Percentiles rank a stretch among this genome's conserved stretches.
Conservation (phyloP, 2,329 filamentous ascomycete species). For the Colletotrichum coccodes region DNA sequence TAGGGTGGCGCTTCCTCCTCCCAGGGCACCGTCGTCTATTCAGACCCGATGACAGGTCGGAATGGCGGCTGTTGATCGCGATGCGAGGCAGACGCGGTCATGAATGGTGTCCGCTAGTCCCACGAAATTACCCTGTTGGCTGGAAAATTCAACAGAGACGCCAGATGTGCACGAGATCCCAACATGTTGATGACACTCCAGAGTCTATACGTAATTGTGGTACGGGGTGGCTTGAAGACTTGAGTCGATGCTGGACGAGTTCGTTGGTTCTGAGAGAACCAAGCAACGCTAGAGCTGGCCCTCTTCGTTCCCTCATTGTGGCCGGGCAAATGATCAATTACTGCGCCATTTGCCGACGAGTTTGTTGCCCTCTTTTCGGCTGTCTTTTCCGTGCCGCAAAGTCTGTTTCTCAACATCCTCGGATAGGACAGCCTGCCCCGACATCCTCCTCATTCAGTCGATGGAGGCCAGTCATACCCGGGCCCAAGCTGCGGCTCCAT, state of each 20-base stretch:
- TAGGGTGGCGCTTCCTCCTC: slow-evolving; percentile 1
- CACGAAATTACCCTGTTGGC: slow-evolving; percentile 32
- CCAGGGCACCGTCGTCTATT: background rate
- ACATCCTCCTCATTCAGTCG: background rate
- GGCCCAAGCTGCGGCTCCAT: slow-evolving; percentile 2
- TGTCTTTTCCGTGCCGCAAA: background rate
- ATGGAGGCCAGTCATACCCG: background rate
- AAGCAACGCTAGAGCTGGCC: background rate
- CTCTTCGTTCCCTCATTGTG: background rate
- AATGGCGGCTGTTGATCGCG: slow-evolving; percentile 29
- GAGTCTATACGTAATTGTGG: background rate
- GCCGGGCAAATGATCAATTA: background rate
- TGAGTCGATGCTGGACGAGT: background rate
- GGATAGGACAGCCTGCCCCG: background rate
- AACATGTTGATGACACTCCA: background rate
- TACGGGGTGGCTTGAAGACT: background rate
- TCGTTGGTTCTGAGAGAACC: background rate
- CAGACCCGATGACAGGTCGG: slow-evolving; percentile 21
- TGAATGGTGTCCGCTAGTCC: slow-evolving; percentile 1
- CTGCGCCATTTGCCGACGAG: background rate
- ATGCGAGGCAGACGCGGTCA: slow-evolving; percentile 13
- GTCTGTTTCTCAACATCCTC: background rate
- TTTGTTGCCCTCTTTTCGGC: background rate
- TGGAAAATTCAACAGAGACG: slow-evolving; percentile 9
- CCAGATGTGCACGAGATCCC: slow-evolving; percentile 4